Base-by-base conservation (phyloP, 2,329 filamentous ascomycete species). In the Emericellopsis cladophorae region DNA sequence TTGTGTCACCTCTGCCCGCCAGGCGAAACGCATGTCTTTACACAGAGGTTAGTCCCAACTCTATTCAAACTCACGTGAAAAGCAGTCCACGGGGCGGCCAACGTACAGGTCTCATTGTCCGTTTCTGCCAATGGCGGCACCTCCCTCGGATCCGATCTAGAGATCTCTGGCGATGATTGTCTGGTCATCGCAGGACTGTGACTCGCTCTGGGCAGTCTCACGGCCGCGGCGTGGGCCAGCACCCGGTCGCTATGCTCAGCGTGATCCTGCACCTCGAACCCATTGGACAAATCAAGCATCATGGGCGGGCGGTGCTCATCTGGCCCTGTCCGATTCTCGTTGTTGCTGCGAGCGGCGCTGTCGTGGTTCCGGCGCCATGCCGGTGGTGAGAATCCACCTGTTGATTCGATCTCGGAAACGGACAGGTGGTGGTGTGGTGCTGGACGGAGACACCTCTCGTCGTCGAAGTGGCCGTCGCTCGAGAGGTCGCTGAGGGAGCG, bases 1-100 rank as follows among this genome's bases (percentile, higher is more conserved):
- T 54, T 95, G 88, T 54, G 90, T 84, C 24, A 93, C 84, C 65
- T 95, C 88, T 45, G 88, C 84, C 51, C 84, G 79, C 46, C 94
- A 72, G 40, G 85, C 84, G 61, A 95, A 89, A 48, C 88, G 84
- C 31, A 42, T 26, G 24, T 46, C 21, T 39, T 33, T 23, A 18
- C 31, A 24, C 16, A 21, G 18, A 21, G 18, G 26, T 29, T 29
- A 29, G 26, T 29, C 26, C 26, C 26, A 29, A 12, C 12, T 9
- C 26, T 29, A 12, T 12, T 12, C 9, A 29, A 29, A 12, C 7
- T 29, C 26, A 29, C 26, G 12, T 12, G 26, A 12, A 9, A 12
- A 7, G 3, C 8, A 9, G 6, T 12, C 9, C 26, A 29, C 9
- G 26, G 3, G 8, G 26, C 9, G 8, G 8, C 9, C 9, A 29